phyloP scores from a whole-genome alignment of 1,139 yeast genomes.

The Magnusiomyces suaveolens region DNA sequence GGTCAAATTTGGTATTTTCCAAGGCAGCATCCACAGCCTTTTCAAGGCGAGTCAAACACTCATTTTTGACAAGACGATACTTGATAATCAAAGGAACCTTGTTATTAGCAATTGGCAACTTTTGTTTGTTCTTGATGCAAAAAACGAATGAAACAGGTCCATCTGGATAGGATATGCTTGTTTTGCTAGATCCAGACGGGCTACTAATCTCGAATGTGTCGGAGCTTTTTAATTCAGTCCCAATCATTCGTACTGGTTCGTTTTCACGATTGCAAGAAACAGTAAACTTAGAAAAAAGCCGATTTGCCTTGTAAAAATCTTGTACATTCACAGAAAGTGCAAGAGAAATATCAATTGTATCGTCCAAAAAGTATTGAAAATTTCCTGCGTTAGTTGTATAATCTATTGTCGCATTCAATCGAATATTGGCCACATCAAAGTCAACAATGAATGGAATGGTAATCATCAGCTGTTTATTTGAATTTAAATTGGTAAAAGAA shows the following conservation, averaged over 20 bases:
- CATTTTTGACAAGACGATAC: slow-evolving; percentile 20
- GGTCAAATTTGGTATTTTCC: slow-evolving; percentile 28
- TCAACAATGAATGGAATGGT: slow-evolving; percentile 15
- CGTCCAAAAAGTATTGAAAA: slow-evolving; percentile 17
- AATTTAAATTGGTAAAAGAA: slow-evolving; percentile 5
- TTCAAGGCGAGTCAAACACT: slow-evolving; percentile 7
- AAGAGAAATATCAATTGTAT: slow-evolving; percentile 27
- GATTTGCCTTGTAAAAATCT: slow-evolving; percentile 52
- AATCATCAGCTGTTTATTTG: slow-evolving; percentile 5
- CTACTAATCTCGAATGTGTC: slow-evolving; percentile 38
- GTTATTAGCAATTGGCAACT: slow-evolving; percentile 9
- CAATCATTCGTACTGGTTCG: slow-evolving; percentile 46
- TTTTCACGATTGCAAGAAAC: slow-evolving; percentile 48
- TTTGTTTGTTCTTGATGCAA: slow-evolving; percentile 32
- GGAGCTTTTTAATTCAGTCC: slow-evolving; percentile 37
- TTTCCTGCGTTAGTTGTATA: slow-evolving; percentile 18
- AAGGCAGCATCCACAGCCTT: slow-evolving; percentile 19
- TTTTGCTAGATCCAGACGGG: slow-evolving; percentile 22
- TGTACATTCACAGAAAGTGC: slow-evolving; percentile 66
- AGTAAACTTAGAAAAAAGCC: slow-evolving; percentile 56
- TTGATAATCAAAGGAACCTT: slow-evolving; percentile 16
- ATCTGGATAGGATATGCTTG: slow-evolving; percentile 44
- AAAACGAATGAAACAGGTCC: slow-evolving; percentile 60
- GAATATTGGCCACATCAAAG: slow-evolving; percentile 6
- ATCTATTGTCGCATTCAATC: slow-evolving; percentile 14